Conservation (phyloP, 192 early-diverging fungal genomes). For the Coemansia sp. region DNA sequence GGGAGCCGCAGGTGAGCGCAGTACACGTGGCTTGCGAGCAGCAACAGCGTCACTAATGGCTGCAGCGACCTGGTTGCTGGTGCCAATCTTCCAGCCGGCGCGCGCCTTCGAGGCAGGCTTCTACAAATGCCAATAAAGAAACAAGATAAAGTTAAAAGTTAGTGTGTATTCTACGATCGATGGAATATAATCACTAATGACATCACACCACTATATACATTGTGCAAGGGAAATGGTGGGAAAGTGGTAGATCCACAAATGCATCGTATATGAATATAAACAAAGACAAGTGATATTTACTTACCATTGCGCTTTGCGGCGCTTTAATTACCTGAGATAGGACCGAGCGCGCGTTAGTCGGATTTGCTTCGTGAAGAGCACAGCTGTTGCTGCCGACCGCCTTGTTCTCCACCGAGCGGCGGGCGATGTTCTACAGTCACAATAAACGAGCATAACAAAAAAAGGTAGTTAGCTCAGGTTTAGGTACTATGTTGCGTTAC, state of each 20-base stretch:
- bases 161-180: background rate
- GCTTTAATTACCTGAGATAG: background rate
- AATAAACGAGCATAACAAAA: background rate
- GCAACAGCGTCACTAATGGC: background rate
- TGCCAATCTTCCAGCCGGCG: constrained; percentile 10
- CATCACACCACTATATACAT: background rate
- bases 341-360: constrained; percentile 1
- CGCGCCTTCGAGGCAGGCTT: constrained; percentile 10
- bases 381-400: background rate
- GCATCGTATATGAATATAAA: background rate
- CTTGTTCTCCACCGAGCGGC: background rate
- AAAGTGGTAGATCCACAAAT: background rate
- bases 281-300: background rate
- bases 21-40: constrained; percentile 37
- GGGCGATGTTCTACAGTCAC: background rate
- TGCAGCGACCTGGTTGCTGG: constrained; percentile 4
- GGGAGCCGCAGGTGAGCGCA: constrained; percentile 29
- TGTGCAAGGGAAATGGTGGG: background rate
- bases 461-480: too few relatives aligned
- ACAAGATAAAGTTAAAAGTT: background rate
- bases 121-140: constrained; percentile 8
- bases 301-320: background rate
- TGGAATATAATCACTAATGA: too few relatives aligned
- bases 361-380: background rate
- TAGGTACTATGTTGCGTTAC: too few relatives aligned